Evolutionary conservation across 2,329 filamentous ascomycete species (phyloP).

Genomic region (Penicillium sp.): DNA sequence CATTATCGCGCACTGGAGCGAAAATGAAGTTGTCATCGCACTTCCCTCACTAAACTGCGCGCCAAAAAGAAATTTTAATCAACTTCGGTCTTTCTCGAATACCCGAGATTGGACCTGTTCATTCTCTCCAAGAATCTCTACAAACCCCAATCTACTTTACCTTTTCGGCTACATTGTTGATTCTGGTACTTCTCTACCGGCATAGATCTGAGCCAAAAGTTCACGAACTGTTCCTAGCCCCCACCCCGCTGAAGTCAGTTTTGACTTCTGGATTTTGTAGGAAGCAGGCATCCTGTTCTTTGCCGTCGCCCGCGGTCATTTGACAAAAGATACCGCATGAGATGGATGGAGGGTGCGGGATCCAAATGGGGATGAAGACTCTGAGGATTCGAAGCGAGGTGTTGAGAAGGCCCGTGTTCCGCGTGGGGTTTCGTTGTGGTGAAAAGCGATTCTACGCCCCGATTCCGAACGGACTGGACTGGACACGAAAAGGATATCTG

Average conservation of each 20-base stretch:
- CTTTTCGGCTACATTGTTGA: not conserved
- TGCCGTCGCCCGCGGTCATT: not conserved
- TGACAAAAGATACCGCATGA: not conserved
- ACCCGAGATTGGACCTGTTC: not conserved
- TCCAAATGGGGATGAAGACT: not conserved
- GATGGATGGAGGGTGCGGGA: not conserved
- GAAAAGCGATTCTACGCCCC: not conserved
- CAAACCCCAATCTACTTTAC: not conserved
- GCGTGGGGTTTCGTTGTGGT: not conserved
- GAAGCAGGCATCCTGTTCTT: not conserved
- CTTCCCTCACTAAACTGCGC: not conserved
- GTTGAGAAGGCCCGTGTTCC: not conserved
- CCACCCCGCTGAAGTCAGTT: not conserved
- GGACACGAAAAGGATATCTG: constrained; percentile 7
- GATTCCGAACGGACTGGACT: constrained; percentile 6
- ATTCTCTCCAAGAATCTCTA: not conserved
- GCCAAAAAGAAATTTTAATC: not conserved
- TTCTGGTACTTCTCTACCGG: not conserved
- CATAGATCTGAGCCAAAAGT: not conserved
- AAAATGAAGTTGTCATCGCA: not conserved
- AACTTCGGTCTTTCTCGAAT: not conserved
- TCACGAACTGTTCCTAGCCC: not conserved
- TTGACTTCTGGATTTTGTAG: not conserved
- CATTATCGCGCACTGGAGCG: not conserved
- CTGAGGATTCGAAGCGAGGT: not conserved